Conservation (phyloP, 352 stramenopile genomes). For the Phytophthora idaei region DNA sequence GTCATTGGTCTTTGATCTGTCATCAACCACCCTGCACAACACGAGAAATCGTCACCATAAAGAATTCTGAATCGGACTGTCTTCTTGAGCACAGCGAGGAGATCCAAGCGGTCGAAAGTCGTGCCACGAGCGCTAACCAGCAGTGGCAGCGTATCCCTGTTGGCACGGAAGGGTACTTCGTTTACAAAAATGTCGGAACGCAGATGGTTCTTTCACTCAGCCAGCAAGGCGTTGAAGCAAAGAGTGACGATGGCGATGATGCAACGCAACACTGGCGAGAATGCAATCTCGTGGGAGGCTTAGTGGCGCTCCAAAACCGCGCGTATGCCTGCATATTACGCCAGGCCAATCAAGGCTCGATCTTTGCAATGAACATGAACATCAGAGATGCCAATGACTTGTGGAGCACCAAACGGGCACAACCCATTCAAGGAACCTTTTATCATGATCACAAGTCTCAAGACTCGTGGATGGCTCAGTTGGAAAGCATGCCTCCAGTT, state of each 20-base stretch:
- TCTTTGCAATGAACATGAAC: too few relatives aligned
- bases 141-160: slow-evolving; percentile 1
- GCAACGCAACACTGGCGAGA: background rate
- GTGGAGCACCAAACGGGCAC: too few relatives aligned
- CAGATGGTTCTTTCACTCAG: background rate
- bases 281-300: background rate
- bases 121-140: background rate
- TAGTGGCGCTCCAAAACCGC: slow-evolving; percentile 1
- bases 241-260: background rate
- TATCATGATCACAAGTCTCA: too few relatives aligned
- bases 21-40: background rate
- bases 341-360: too few relatives aligned
- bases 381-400: too few relatives aligned
- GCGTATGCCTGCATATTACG: too few relatives aligned
- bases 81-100: background rate
- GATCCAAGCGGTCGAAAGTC: background rate
- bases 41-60: background rate
- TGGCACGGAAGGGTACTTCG: background rate
- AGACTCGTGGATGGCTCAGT: too few relatives aligned
- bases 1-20: slow-evolving; percentile 5
- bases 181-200: background rate
- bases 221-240: background rate
- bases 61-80: background rate
- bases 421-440: too few relatives aligned
- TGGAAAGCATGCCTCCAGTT: too few relatives aligned